phyloP scores from a whole-genome alignment of 192 early-diverging fungal genomes.

The Coemansia sp. region DNA sequence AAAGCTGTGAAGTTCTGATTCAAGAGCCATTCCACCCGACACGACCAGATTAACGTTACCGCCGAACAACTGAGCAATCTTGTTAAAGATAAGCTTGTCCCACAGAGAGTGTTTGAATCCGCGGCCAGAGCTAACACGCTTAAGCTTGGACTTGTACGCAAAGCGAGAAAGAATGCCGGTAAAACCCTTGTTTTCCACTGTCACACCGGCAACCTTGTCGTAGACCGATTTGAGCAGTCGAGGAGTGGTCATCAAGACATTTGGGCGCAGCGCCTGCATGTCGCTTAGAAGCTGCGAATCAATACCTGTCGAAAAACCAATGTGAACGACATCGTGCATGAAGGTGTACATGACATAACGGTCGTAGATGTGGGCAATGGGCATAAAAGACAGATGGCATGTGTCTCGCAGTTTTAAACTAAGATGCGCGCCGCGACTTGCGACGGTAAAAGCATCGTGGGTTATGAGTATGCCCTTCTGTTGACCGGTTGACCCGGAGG shows the following conservation, averaged over 20 bases:
- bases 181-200: conserved; percentile 51
- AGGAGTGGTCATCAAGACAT: conserved; percentile 67
- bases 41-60: conserved; percentile 70
- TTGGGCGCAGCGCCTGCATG: conserved; percentile 68
- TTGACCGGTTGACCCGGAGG: conserved; percentile 73
- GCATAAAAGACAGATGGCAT: conserved; percentile 56
- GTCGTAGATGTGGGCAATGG: conserved; percentile 81
- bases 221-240: conserved; percentile 81
- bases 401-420: too few relatives aligned
- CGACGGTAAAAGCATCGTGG: conserved; percentile 46
- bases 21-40: conserved; percentile 67
- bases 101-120: conserved; percentile 70
- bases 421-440: neutral
- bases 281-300: conserved; percentile 68
- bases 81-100: conserved; percentile 84
- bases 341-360: conserved; percentile 53
- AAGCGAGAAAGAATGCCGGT: conserved; percentile 43
- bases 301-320: conserved; percentile 79
- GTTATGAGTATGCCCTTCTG: conserved; percentile 66
- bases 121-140: conserved; percentile 53
- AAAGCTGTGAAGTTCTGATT: conserved; percentile 72
- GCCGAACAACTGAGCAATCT: conserved; percentile 70
- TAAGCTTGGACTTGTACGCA: conserved; percentile 55
- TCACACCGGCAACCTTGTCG: conserved; percentile 58
- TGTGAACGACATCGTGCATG: conserved; percentile 53